A percentile compares a stretch with the other conserved stretches of the same genome.
Conservation (phyloP, 1,284 basidiomycete species). For the Heliocybe sulcata region DNA sequence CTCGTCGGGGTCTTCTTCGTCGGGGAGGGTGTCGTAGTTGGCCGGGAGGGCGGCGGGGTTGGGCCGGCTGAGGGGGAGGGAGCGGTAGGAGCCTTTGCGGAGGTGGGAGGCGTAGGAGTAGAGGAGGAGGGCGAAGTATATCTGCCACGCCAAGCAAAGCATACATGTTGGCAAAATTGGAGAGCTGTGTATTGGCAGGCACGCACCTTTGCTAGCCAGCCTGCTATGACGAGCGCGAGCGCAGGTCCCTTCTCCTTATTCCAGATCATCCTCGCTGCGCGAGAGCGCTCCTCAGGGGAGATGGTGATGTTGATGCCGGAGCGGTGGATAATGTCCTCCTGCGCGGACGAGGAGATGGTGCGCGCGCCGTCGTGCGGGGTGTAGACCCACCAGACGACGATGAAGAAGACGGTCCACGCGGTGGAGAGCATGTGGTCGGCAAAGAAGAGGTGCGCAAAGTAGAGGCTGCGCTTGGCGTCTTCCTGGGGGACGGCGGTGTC, state of each 20-base stretch:
- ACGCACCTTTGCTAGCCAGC: constrained; percentile 87
- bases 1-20: constrained; percentile 48
- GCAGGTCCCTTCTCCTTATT: constrained; percentile 83
- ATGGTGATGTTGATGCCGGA: constrained; percentile 45
- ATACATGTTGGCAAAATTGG: neutral
- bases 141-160: constrained; percentile 41
- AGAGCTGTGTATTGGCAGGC: neutral
- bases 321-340: constrained; percentile 67
- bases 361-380: constrained; percentile 86
- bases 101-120: constrained; percentile 96
- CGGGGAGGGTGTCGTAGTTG: constrained; percentile 26
- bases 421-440: constrained; percentile 93
- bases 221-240: constrained; percentile 67
- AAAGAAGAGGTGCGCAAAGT: constrained; percentile 90
- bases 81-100: constrained; percentile 85
- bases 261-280: constrained; percentile 81
- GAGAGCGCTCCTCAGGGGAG: constrained; percentile 55
- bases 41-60: constrained; percentile 18
- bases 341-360: constrained; percentile 77
- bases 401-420: constrained; percentile 88
- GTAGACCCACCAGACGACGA: constrained; percentile 84
- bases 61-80: constrained; percentile 61
- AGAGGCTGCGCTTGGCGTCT: constrained; percentile 75
- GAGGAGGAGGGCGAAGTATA: constrained; percentile 87
- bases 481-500: constrained; percentile 52